Evolutionary conservation across 306 rosid genomes (phyloP).

Genomic region (Albizia julibrissin): DNA sequence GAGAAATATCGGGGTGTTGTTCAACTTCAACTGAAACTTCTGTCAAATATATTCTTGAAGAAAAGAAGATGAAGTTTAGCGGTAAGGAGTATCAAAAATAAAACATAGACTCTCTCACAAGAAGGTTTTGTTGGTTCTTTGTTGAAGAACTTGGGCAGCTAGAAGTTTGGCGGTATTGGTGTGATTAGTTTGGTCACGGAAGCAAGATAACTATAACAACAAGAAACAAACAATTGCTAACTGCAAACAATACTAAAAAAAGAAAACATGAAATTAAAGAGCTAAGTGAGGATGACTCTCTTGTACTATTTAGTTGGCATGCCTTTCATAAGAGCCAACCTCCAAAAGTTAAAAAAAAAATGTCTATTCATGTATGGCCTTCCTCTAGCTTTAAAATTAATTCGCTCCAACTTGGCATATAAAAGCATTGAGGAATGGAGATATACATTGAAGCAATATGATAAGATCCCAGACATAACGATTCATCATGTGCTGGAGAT

Average conservation of each 20-base stretch:
- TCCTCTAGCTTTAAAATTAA: background rate
- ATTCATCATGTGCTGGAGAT: background rate
- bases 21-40: background rate
- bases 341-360: too few species aligned
- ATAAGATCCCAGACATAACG: background rate
- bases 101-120: background rate
- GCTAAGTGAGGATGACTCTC: background rate
- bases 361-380: background rate
- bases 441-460: too few species aligned
- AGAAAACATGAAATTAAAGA: background rate
- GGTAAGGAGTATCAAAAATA: background rate
- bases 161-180: too few species aligned
- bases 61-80: background rate
- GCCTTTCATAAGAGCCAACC: background rate
- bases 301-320: background rate
- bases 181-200: background rate
- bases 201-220: conserved; percentile 6
- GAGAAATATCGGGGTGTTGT: background rate
- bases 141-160: background rate
- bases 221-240: background rate
- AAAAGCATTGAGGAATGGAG: background rate
- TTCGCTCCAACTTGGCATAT: background rate
- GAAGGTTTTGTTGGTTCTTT: background rate
- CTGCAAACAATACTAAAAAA: background rate
- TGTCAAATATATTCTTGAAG: background rate